phyloP scores from a whole-genome alignment of 345 rosid species.

The Eucalyptus caleyi region DNA sequence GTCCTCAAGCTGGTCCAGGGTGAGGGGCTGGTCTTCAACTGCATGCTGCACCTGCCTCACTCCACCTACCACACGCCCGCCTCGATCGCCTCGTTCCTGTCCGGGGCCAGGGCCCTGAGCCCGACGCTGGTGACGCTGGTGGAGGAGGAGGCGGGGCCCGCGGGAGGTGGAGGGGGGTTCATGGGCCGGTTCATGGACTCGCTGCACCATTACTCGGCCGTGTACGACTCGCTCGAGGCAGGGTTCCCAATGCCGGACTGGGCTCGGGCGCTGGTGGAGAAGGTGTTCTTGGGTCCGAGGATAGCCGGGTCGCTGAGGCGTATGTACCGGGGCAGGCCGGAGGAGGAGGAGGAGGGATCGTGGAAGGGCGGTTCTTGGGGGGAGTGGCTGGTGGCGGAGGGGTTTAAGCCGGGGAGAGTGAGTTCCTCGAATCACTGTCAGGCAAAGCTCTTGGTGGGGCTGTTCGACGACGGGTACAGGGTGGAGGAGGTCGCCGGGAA shows the following conservation, averaged over 20 bases:
- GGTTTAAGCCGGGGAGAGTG: constrained; percentile 26
- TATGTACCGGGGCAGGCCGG: constrained; percentile 4
- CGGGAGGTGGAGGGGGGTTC: constrained; percentile 37
- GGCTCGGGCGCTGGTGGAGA: constrained; percentile 57
- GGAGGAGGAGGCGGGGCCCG: constrained; percentile 54
- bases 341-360: constrained; percentile 14
- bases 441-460: constrained; percentile 61
- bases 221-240: constrained; percentile 75
- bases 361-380: constrained; percentile 13
- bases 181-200: constrained; percentile 66
- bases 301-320: constrained; percentile 40
- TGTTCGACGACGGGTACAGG: constrained; percentile 63
- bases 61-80: constrained; percentile 35
- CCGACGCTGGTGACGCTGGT: constrained; percentile 50
- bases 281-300: constrained; percentile 56
- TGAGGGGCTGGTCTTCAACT: constrained; percentile 61
- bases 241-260: constrained; percentile 49
- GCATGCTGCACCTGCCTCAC: constrained; percentile 78
- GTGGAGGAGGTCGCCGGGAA: constrained; percentile 52
- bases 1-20: constrained; percentile 51
- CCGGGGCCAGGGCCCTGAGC: constrained; percentile 37
- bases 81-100: constrained; percentile 51
- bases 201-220: constrained; percentile 71
- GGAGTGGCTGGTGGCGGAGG: constrained; percentile 32
- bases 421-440: constrained; percentile 79